A percentile compares a stretch with the other conserved stretches of the same genome.
phyloP scores from a whole-genome alignment of 805 yeast species.

The Millerozyma acaciae region DNA sequence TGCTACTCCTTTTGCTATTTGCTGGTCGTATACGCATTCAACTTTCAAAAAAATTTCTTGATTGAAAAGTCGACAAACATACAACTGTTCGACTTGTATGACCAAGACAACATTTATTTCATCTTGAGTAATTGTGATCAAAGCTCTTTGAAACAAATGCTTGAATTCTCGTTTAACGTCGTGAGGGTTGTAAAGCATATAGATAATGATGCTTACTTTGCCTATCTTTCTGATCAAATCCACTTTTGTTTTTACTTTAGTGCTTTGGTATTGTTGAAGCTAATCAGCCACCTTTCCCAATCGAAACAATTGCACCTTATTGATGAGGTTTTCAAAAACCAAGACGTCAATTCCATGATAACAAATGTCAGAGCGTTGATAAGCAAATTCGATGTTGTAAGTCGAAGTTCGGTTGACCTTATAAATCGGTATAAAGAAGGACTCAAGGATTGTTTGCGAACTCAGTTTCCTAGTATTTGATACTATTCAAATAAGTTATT shows the following conservation, averaged over 20 bases:
- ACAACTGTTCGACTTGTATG: conserved; percentile 10
- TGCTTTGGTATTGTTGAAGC: conserved; percentile 32
- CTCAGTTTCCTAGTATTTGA: too few relatives aligned
- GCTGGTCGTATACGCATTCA: conserved; percentile 43
- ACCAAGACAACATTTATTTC: conserved; percentile 18
- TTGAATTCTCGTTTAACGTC: conserved; percentile 40
- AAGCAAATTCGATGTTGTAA: too few relatives aligned
- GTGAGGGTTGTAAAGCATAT: conserved; percentile 38
- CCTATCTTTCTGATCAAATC: conserved; percentile 67
- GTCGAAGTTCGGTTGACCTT: too few relatives aligned
- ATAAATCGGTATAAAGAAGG: too few relatives aligned
- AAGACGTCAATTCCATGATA: too few relatives aligned
- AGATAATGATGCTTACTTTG: conserved; percentile 55
- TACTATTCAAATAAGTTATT: too few relatives aligned
- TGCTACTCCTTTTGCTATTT: conserved; percentile 61
- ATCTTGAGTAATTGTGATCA: conserved; percentile 23
- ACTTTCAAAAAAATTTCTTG: conserved; percentile 16
- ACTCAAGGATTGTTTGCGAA: too few relatives aligned
- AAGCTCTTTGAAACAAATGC: conserved; percentile 28
- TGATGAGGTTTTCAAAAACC: too few relatives aligned
- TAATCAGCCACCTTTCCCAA: conserved; percentile 8
- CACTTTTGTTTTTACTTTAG: conserved; percentile 50
- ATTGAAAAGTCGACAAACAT: neutral
- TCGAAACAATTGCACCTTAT: conserved; percentile 3
- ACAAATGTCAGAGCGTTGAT: too few relatives aligned